Base-by-base conservation (phyloP, 129 eudicot genomes). In the Escallonia herrerae region DNA sequence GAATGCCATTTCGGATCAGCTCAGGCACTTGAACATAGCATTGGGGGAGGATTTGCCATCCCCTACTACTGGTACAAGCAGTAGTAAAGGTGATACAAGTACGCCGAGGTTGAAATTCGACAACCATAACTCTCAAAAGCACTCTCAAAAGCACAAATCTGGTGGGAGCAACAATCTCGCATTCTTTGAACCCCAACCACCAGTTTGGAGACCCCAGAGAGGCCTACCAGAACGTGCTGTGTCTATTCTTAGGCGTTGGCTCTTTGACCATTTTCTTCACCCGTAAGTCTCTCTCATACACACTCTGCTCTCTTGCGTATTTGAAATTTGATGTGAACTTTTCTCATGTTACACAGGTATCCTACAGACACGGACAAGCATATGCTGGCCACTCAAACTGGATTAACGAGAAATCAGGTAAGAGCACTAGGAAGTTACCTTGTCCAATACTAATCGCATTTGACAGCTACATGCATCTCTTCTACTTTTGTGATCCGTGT, bases 141-240 rank as follows among this genome's bases (percentile, higher is more conserved):
- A n/a, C n/a, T n/a, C n/a, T n/a, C n/a, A n/a, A 60, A 74, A 80
- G 63, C 78, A 79, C 6, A 83, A 79, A 64, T 47, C 84, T 15
- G 54, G 74, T 63, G 80, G 76, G 8, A 74, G 80, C 6, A 47
- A n/a, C n/a, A n/a, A 9, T 63, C 14, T 55, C 37, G 77, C 71
- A 4, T 52, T 74, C 46, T 78, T 76, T 40, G 91, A 83, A 55
- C 63, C 74, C 74, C 95, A 82, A 75, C 87, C 61, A 48, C 87
- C 86, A 47, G 78, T 87, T 10, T 91, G 97, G 97, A 71, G 97
- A 67, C 97, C 97, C 64, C 97, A 91, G 56, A 58, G 97, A 56
- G 97, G 97, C 64, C 84, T 91, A 12, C 97, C 97, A 4, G 97
- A 91, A 74, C 94, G 89, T 8, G 95, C 97, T 2, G 97, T 91